A percentile compares a stretch with the other conserved stretches of the same genome.
Conservation (phyloP, 2,329 filamentous ascomycete species). For the Fusarium sp. region DNA sequence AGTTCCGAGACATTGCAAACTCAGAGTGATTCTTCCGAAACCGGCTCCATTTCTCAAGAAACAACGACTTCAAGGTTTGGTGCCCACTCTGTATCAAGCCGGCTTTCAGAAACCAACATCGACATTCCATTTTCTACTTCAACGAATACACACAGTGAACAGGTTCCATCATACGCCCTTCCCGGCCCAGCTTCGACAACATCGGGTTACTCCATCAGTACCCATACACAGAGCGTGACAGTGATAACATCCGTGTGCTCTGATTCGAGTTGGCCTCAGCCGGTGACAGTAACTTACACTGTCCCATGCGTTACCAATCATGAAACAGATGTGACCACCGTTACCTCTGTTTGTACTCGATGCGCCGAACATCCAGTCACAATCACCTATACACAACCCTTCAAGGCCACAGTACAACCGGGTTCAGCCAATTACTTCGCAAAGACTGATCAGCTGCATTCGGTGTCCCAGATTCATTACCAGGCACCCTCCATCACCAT, state of each 20-base stretch:
- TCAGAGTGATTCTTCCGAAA: not conserved
- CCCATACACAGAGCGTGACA: not conserved
- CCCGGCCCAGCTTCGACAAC: not conserved
- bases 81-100: not conserved
- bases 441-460: not conserved
- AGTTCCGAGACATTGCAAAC: not conserved
- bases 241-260: slow-evolving; percentile 4
- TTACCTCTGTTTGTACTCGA: not conserved
- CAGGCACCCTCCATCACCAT: not conserved
- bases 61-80: not conserved
- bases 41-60: not conserved
- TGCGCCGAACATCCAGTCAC: not conserved
- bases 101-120: not conserved
- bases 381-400: not conserved
- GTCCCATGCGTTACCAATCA: not conserved
- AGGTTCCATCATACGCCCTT: not conserved
- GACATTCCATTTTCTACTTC: not conserved
- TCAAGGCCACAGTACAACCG: not conserved
- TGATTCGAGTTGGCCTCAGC: not conserved
- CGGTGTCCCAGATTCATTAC: not conserved
- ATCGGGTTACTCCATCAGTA: not conserved
- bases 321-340: not conserved
- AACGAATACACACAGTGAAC: not conserved
- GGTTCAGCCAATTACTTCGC: not conserved
- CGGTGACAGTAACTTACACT: not conserved